Percentiles rank a stretch among this genome's conserved stretches.
Conservation (phyloP, 495 filamentous ascomycete genomes). For the Penicillium salamii region DNA sequence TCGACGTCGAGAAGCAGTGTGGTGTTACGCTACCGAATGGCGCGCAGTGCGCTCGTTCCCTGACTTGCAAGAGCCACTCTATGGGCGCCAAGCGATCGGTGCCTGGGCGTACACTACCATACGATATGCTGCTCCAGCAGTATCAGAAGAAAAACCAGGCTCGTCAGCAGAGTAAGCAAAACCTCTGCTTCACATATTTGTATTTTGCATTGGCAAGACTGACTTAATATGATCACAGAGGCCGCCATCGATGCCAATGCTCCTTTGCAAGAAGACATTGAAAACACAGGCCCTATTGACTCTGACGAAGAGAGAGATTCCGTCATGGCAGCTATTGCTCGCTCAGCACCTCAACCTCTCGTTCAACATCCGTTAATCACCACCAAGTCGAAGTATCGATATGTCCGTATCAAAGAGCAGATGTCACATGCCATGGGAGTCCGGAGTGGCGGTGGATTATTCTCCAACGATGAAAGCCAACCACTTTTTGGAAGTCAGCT, state of each 20-base stretch:
- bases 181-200: too few species aligned
- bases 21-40: constrained; percentile 85
- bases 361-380: constrained; percentile 63
- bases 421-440: constrained; percentile 68
- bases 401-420: constrained; percentile 85
- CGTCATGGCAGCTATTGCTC: constrained; percentile 79
- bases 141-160: constrained; percentile 99
- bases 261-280: constrained; percentile 79
- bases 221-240: constrained; percentile 49
- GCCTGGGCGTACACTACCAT: constrained; percentile 84
- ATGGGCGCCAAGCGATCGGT: constrained; percentile 96
- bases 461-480: constrained; percentile 39
- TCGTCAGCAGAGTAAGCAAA: constrained; percentile 82
- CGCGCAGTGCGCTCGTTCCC: constrained; percentile 80
- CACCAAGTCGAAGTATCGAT: constrained; percentile 71
- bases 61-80: constrained; percentile 95
- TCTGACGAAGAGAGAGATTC: constrained; percentile 88
- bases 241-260: constrained; percentile 92
- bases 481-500: constrained; percentile 29
- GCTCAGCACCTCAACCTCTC: constrained; percentile 71
- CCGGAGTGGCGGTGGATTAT: constrained; percentile 42
- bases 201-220: neutral
- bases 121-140: constrained; percentile 87
- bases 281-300: constrained; percentile 75
- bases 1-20: constrained; percentile 97